Base-by-base conservation (phyloP, 148 eudicot genomes). In the Salicornia ramosissima region DNA sequence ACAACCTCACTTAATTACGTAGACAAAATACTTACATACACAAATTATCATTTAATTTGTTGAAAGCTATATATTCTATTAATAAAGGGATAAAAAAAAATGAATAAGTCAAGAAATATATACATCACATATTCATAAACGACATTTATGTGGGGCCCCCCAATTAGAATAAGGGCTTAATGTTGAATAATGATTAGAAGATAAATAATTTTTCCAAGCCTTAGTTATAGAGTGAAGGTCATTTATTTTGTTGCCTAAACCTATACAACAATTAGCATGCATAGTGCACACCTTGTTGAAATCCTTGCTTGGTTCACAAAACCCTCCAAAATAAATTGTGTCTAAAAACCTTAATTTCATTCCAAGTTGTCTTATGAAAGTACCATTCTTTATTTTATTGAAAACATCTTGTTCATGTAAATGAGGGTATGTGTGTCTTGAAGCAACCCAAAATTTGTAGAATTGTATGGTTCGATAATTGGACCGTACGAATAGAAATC, bases 311-410 rank as follows among this genome's bases (percentile, higher is more conserved):
- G 74, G 74, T 53, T 68, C 21, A 50, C 77, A 73, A 47, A 78
- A 69, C 18, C 81, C 81, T 64, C 81, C 81, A 74, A 73, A 78
- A 62, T 68, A 68, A 9, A 66, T 61, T 0, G 81, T 78, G 33
- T 64, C 33, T 28, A 56, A 56, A 19, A 56, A 56, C 61, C 61
- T 28, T 9, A 56, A 2, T 26, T 56, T 56, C 34, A 56, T 8
- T 28, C 61, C 61, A 2, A 56, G 19, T 11, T 56, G 16, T 14
- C 13, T 56, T 5, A 29, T 7, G 4, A 19, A 28, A 28, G 61
- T 0, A 24, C 16, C 19, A 7, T 26, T 8, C 24, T 54, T 56
- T 26, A 56, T 56, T 14, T 5, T 26, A 28, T 56, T 56, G 6
- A 56, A 56, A 6, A 54, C 61, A 47, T 69, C 74, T 56, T 78